These are phyloP conservation scores for Jatropha podagrica DNA, from an alignment of 441 rosid genomes.

Conservation along the genomic window DNA sequence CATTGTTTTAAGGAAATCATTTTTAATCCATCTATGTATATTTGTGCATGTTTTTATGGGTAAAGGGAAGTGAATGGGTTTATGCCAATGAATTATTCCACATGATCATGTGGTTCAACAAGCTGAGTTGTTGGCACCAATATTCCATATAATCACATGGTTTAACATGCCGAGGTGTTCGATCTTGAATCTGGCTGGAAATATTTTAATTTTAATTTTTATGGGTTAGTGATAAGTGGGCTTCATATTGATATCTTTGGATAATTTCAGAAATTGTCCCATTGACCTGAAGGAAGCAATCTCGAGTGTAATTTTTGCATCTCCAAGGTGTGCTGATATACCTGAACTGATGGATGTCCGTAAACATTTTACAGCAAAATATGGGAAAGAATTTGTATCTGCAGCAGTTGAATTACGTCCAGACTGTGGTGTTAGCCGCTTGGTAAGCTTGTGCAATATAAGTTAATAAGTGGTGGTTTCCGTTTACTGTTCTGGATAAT, in stretches of 20 bases:
- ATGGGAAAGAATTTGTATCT: slow-evolving; percentile 74
- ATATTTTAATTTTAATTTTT: not conserved
- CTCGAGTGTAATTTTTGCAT: slow-evolving; percentile 74
- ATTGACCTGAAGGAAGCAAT: slow-evolving; percentile 89
- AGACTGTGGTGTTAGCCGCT: slow-evolving; percentile 85
- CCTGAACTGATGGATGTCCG: slow-evolving; percentile 70
- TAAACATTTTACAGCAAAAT: slow-evolving; percentile 68
- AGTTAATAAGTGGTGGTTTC: slow-evolving; percentile 7
- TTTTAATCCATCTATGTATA: not conserved
- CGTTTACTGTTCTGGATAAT: slow-evolving; percentile 17
- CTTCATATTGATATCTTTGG: not conserved
- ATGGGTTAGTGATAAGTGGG: not conserved
- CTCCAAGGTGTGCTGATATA: slow-evolving; percentile 78
- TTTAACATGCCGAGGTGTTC: not conserved
- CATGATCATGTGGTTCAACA: not conserved
- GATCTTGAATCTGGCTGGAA: slow-evolving; percentile 2
- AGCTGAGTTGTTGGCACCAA: not conserved
- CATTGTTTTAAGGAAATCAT: not conserved
- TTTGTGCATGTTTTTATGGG: not conserved
- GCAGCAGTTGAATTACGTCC: slow-evolving; percentile 80
- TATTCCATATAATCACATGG: not conserved
- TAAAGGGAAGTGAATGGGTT: not conserved
- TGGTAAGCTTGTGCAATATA: slow-evolving; percentile 46
- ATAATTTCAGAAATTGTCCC: slow-evolving; percentile 66
- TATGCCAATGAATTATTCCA: not conserved